Evolutionary conservation across 2,329 filamentous ascomycete species (phyloP), one percentile per base, ranked within the genome.

Genomic region (Simplicillium aogashimaense): DNA sequence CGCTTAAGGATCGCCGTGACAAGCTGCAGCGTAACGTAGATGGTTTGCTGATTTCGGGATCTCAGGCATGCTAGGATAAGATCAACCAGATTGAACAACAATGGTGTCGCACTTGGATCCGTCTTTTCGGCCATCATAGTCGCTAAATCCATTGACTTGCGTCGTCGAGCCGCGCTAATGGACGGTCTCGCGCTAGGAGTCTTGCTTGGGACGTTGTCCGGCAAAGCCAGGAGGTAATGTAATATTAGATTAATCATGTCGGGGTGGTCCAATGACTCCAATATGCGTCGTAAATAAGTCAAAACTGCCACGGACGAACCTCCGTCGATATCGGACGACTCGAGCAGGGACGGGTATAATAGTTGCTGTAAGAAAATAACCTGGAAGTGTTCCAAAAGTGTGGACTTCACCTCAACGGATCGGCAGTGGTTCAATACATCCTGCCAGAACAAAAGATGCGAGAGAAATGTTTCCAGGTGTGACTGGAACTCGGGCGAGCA

Each of bases 381-480:
- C 57, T 95, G 89, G 55, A 98, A 98, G 61, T 98, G 92, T 57
- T 98, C 92, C 28, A 98, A 72, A 38, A 98, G 68, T 1, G 89
- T 95, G 49, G 86, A 86, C 57, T 90, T 92, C 50, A 98, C 87
- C 56, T 97, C 90, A 1, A 81, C 71, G 3, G 90, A 97, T 52
- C 81, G 80, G 65, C 92, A 98, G 61, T 97, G 90, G 58, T 97
- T 92, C 45, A 98, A 69, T 29, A 95, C 89, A 59, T 98, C 92
- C 63, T 98, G 92, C 92, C 92, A 98, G 56, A 98, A 98, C 6
- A 94, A 70, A 37, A 98, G 72, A 56, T 97, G 94, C 1, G 92
- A 95, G 33, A 98, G 71, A 54, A 98, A 98, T 0, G 89, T 94
- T 40, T 90, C 81, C 54, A 97, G 76, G 52, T 95, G 86, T n/a